Evolutionary conservation across 768 basidiomycete species (phyloP), one percentile per base, ranked within the genome.

Genomic region (Suillus clintonianus): DNA sequence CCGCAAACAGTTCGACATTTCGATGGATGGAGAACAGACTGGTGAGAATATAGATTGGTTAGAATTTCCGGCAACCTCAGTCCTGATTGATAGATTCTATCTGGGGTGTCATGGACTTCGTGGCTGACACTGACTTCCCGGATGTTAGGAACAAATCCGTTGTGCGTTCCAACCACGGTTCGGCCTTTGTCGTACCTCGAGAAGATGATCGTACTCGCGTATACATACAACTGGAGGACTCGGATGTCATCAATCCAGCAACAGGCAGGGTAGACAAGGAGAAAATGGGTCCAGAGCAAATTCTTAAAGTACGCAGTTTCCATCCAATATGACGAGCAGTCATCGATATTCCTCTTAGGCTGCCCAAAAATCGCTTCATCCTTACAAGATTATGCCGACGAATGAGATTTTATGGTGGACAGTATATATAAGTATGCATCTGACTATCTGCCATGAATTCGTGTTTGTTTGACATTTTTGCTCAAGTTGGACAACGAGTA

Each of bases 11-110:
- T 77, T 91, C 13, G 79, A 80, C 9, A 88, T 94, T 56, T 72
- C 76, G 5, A 89, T 94, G 90, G 85, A 92, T 65, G 92, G 92
- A 7, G 90, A 93, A 72, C 88, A 90, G 65, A 81, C 72, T 11
- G 79, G 82, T 75, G 66, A 70, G 60, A 68, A 60, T 2, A 11
- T 22, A 43, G 22, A 36, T 47, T 27, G 19, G 15, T n/a, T 36
- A 4, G 13, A 30, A 37, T 63, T 42, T 3, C 24, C 36, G 17
- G 6, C 51, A 19, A 43, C 11, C 41, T 37, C 22, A 50, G 15
- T 61, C 32, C 45, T 2, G 11, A 55, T 15, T 2, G 13, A 10
- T 50, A 81, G 79, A 81, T 58, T 77, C 70, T 42, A 71, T 80
- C 37, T 82, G 81, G 81, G 81, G 81, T 11, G 81, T 82, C 7